Evolutionary conservation across 2,329 filamentous ascomycete genomes (phyloP).

Genomic region (Colletotrichum spinosum): DNA sequence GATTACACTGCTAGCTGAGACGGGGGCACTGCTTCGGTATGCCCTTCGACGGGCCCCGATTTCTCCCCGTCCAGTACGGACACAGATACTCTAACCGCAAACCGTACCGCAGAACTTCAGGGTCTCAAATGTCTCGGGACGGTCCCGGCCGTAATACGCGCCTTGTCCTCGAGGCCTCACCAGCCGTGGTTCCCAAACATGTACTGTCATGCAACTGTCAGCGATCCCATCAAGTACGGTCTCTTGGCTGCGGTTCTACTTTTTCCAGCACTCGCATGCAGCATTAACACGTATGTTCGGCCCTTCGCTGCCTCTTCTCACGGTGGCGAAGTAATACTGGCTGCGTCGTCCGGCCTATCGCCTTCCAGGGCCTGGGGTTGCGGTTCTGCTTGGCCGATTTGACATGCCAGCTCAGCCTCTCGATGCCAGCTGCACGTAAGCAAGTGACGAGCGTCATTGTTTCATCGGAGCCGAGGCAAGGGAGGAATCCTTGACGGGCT

Average conservation of each 20-base stretch:
- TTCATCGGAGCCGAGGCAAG: constrained; percentile 12
- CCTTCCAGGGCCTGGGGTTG: not conserved
- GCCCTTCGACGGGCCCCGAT: no score
- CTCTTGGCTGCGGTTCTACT: no score
- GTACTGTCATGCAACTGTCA: not conserved
- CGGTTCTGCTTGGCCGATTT: constrained; percentile 15
- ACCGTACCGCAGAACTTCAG: not conserved
- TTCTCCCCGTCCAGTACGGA: no score
- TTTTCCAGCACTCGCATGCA: constrained; percentile 2
- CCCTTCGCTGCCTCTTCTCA: not conserved
- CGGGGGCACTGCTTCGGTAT: no score
- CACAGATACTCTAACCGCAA: not conserved
- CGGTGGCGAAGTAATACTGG: constrained; percentile 2
- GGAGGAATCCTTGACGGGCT: not conserved
- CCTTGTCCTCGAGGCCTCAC: constrained; percentile 8
- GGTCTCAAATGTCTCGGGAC: constrained; percentile 24
- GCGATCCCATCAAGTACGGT: not conserved
- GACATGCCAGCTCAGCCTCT: constrained; percentile 4
- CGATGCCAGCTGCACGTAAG: constrained; percentile 11
- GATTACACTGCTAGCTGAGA: no score
- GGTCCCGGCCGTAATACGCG: not conserved
- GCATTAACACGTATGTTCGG: not conserved
- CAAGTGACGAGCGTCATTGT: constrained; percentile 3
- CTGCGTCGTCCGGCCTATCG: constrained; percentile 12
- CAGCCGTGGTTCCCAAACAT: not conserved